Percentiles rank a stretch among this genome's conserved stretches.
phyloP scores from a whole-genome alignment of 2,329 filamentous ascomycete species.

The Ceratocystis eucalypticola region DNA sequence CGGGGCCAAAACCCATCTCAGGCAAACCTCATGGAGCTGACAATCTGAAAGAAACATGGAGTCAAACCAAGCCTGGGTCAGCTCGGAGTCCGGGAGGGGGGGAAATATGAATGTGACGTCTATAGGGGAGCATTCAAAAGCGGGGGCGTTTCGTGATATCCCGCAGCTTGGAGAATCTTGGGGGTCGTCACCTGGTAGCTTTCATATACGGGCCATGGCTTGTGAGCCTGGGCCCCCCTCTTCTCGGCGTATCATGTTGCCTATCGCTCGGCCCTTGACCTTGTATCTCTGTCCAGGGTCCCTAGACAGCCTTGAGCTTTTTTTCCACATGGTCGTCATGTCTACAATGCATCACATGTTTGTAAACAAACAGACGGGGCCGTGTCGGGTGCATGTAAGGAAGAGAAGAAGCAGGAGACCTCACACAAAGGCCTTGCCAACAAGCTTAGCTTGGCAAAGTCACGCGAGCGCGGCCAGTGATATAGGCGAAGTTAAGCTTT shows the following conservation, averaged over 20 bases:
- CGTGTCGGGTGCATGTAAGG: neutral
- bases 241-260: neutral
- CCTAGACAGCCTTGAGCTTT: neutral
- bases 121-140: neutral
- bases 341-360: neutral
- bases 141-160: conserved; percentile 12
- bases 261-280: neutral
- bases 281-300: neutral
- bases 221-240: neutral
- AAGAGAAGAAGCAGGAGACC: neutral
- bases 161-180: neutral
- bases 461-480: no score
- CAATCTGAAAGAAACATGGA: neutral
- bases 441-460: no score
- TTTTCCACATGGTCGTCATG: neutral
- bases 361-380: neutral
- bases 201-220: neutral
- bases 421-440: neutral
- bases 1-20: neutral
- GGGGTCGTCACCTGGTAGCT: neutral
- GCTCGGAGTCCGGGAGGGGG: neutral
- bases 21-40: neutral
- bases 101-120: neutral
- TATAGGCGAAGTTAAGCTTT: no score
- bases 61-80: neutral